These are phyloP conservation scores for Trichoderma cornu-damae DNA, from an alignment of 2,329 filamentous ascomycete species.

Conservation along the genomic window DNA sequence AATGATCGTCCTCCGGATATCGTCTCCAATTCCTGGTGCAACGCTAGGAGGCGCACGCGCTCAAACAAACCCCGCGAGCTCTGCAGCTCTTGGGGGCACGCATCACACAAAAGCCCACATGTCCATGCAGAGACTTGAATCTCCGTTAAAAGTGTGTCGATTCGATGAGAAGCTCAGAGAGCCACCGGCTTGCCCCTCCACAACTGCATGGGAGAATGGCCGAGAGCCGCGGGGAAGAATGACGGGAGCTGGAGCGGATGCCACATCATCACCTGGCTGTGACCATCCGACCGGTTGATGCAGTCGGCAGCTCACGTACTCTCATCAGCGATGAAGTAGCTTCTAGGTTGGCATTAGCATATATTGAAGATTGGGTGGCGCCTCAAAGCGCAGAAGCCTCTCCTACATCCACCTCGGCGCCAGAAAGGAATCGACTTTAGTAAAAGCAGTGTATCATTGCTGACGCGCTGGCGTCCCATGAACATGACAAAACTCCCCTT, in stretches of 20 bases:
- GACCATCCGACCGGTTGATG: neutral
- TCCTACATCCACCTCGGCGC: too few species aligned
- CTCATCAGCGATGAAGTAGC: neutral
- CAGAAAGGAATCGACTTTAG: neutral
- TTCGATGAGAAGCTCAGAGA: neutral
- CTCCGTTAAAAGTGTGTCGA: neutral
- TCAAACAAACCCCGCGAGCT: neutral
- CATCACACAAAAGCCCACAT: neutral
- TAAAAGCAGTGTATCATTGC: neutral
- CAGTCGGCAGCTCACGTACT: neutral
- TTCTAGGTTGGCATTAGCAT: neutral
- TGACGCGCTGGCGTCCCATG: neutral
- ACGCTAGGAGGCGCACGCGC: neutral
- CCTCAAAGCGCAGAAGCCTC: too few species aligned
- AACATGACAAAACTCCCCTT: conserved; percentile 46
- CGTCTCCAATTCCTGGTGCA: neutral
- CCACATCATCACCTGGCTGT: neutral
- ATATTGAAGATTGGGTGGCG: neutral
- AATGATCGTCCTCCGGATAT: neutral
- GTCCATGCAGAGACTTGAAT: neutral
- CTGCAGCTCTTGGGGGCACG: neutral
- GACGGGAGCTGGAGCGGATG: neutral
- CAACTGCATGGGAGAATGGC: neutral
- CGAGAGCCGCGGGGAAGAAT: conserved; percentile 6
- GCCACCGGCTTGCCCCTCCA: neutral